Evolutionary conservation across 345 rosid species (phyloP).

Genomic region (Gossypium sturtianum): DNA sequence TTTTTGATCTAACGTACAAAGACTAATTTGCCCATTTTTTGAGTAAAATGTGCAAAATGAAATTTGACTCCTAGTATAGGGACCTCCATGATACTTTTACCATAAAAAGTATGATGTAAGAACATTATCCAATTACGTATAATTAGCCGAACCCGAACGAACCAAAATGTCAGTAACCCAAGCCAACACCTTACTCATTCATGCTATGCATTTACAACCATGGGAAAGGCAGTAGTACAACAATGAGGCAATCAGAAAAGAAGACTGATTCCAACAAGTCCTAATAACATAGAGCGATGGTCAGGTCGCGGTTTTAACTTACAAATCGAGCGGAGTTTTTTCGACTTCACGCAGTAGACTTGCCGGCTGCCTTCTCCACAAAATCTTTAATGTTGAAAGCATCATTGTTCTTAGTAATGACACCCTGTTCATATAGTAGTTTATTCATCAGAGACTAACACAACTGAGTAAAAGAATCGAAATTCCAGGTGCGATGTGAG

Average conservation of each 20-base stretch:
- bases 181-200: not conserved
- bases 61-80: too few species aligned
- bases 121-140: not conserved
- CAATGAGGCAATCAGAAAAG: not conserved
- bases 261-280: not conserved
- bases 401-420: conserved; percentile 45
- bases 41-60: too few species aligned
- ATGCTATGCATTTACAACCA: not conserved
- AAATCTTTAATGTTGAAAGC: conserved; percentile 58
- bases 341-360: not conserved
- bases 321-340: not conserved
- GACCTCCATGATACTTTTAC: too few species aligned
- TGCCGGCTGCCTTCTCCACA: conserved; percentile 25
- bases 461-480: not conserved
- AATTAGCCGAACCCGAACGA: not conserved
- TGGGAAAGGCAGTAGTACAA: not conserved
- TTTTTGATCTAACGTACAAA: too few species aligned
- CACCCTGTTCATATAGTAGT: conserved; percentile 46
- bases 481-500: not conserved
- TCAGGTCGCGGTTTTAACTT: not conserved
- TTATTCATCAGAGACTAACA: not conserved
- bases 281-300: not conserved
- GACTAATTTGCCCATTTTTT: too few species aligned
- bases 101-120: not conserved
- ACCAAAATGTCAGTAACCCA: not conserved